Evolutionary conservation across 2,329 filamentous ascomycete genomes (phyloP).

Genomic region (Aureobasidium sp.): DNA sequence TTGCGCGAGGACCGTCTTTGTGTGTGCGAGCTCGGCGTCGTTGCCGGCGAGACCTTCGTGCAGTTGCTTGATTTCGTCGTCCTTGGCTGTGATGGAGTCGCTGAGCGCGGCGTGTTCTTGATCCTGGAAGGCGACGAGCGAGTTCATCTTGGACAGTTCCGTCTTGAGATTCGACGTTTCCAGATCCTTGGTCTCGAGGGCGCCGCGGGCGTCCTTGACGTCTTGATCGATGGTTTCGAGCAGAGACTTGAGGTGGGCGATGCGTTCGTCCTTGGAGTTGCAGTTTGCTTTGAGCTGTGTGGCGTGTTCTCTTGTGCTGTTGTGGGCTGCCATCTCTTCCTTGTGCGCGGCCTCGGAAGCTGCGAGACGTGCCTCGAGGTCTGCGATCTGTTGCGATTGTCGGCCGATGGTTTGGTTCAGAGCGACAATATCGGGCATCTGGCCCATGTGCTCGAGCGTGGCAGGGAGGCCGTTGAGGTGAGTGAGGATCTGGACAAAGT

Average conservation of each 20-base stretch:
- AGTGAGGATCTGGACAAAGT: conserved; percentile 9
- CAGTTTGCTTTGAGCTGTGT: not conserved
- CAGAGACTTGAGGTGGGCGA: not conserved
- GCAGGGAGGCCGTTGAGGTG: conserved; percentile 4
- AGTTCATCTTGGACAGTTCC: not conserved
- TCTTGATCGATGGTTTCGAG: not conserved
- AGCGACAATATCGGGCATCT: not conserved
- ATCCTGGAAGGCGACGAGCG: conserved; percentile 8
- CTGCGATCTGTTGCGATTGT: conserved; percentile 8
- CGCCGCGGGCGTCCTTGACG: not conserved
- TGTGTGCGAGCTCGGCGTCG: conserved; percentile 8
- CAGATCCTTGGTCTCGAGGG: not conserved
- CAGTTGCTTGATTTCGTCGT: not conserved
- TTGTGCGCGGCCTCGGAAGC: not conserved
- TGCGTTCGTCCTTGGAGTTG: conserved; percentile 1
- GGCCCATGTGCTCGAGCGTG: conserved; percentile 7
- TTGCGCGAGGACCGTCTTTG: conserved; percentile 6
- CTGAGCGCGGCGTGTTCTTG: conserved; percentile 1
- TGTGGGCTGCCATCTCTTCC: not conserved
- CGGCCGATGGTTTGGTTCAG: conserved; percentile 5
- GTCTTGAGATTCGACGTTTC: not conserved
- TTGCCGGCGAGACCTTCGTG: conserved; percentile 2
- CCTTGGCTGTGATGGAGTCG: conserved; percentile 2
- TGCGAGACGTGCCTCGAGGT: conserved; percentile 6
- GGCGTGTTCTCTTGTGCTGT: not conserved